These are phyloP conservation scores for Phytophthora hibernalis DNA, from an alignment of 352 stramenopile genomes.

Conservation along the genomic window DNA sequence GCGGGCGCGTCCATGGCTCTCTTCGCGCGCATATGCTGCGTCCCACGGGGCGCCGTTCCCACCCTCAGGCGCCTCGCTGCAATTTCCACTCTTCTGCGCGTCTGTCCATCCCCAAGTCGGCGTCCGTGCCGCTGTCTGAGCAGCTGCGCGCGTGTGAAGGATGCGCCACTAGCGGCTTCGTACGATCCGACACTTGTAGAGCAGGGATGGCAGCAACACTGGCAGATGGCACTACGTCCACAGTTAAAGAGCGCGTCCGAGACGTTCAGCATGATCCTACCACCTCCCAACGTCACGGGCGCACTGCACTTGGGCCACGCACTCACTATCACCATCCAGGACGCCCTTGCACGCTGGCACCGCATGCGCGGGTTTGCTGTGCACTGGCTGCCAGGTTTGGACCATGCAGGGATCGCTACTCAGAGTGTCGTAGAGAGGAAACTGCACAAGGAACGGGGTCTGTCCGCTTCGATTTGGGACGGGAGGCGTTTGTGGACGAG, in stretches of 20 bases:
- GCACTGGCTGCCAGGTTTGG: slow-evolving; percentile 96
- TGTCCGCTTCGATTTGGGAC: slow-evolving; percentile 95
- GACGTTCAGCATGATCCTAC: slow-evolving; percentile 90
- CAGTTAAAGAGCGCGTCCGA: slow-evolving; percentile 25
- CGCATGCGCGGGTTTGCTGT: slow-evolving; percentile 98
- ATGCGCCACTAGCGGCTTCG: slow-evolving; percentile 53
- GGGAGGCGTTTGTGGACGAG: slow-evolving; percentile 96
- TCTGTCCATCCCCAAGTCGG: slow-evolving; percentile 1
- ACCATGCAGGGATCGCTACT: slow-evolving; percentile 99
- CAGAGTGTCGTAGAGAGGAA: slow-evolving; percentile 99
- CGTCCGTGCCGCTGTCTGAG: slow-evolving; percentile 40
- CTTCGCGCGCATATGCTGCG: slow-evolving; percentile 12
- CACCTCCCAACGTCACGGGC: slow-evolving; percentile 98
- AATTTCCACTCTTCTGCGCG: slow-evolving; percentile 10
- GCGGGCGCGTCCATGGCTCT: slow-evolving; percentile 7
- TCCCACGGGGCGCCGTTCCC: not conserved
- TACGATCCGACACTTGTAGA: slow-evolving; percentile 78
- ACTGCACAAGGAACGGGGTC: slow-evolving; percentile 94
- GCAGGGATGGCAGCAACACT: slow-evolving; percentile 75
- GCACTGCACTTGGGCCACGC: slow-evolving; percentile 98
- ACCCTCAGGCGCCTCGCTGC: not conserved
- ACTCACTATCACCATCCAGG: slow-evolving; percentile 97
- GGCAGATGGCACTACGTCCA: slow-evolving; percentile 57
- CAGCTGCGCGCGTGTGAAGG: slow-evolving; percentile 65
- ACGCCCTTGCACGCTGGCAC: slow-evolving; percentile 97